A percentile compares a stretch with the other conserved stretches of the same genome.
phyloP scores from a whole-genome alignment of 1,139 yeast species.

The Geotrichum restrictum region DNA sequence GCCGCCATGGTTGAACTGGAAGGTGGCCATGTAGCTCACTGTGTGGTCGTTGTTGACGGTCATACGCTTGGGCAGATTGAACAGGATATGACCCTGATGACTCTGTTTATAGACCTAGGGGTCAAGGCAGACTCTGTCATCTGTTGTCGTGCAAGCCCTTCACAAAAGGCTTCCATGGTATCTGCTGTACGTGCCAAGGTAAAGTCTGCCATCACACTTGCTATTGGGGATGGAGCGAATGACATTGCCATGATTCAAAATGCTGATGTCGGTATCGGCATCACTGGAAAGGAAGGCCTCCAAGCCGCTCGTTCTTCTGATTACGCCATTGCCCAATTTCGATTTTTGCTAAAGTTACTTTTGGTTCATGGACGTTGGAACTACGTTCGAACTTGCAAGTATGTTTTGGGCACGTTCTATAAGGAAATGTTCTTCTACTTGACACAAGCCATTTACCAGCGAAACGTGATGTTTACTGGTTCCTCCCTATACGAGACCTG shows the following conservation, averaged over 20 bases:
- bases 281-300: conserved; percentile 92
- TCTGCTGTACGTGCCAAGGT: conserved; percentile 64
- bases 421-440: conserved; percentile 86
- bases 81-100: conserved; percentile 62
- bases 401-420: conserved; percentile 89
- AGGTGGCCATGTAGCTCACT: conserved; percentile 77
- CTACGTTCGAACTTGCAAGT: conserved; percentile 85
- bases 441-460: conserved; percentile 82
- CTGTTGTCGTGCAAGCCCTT: conserved; percentile 94
- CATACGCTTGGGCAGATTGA: conserved; percentile 72
- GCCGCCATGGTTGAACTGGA: conserved; percentile 58
- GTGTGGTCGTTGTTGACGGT: conserved; percentile 93
- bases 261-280: conserved; percentile 96
- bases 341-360: conserved; percentile 73
- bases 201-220: conserved; percentile 72
- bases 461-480: conserved; percentile 86
- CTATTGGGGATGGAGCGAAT: conserved; percentile 99
- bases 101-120: conserved; percentile 77
- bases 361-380: conserved; percentile 95
- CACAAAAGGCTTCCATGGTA: conserved; percentile 92
- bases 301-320: conserved; percentile 96
- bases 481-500: conserved; percentile 90
- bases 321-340: conserved; percentile 91
- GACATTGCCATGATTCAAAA: conserved; percentile 99
- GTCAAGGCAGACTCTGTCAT: conserved; percentile 85